Evolutionary conservation across 306 rosid genomes (phyloP), one percentile per base, ranked within the genome.

Genomic region (Lotus japonicus): DNA sequence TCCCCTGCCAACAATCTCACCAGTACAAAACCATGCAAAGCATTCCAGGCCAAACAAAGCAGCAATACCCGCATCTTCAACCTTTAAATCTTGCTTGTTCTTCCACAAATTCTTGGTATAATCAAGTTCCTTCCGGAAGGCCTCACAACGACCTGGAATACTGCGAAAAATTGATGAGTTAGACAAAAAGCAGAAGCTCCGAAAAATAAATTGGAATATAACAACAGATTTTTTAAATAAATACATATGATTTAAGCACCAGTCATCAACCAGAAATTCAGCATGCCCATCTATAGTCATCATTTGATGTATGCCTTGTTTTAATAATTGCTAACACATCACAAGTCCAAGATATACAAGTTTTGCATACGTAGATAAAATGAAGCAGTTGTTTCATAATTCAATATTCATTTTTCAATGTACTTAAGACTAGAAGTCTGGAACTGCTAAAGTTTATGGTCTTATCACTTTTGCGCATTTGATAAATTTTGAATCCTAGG

Each of bases 1-100:
- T 58, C 96, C 98, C 84, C 96, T 92, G 65, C 98, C 96, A 42
- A 87, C 87, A 60, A 92, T 87, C 83, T 92, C 96, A 45, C 96
- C 96, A 5, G 84, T 87, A 66, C 88, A 85, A 74, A 15, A 89
- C 95, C 95, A 92, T 31, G 89, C 90, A 77, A 67, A 92, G 89
- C 92, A 86, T 51, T 92, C 98, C 68, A 92, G 76, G 73, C 92
- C 95, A 79, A 92, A 92, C 80, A 92, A 79, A 73, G 89, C 90
- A 39, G 87, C 92, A 54, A 89, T 82, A 6, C 95, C 89, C 11
- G 83, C 95, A 75, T 89, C 90, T 84, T 92, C 97, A 12, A 92
- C 90, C 89, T 81, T 92, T 54, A 92, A 44, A 0, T 92, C 90
- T 63, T 79, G 73, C 79, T 84, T 84, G 77, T 84, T 82, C 84